Evolutionary conservation across 192 early-diverging fungal species (phyloP).

Genomic region (Coemansia sp.): DNA sequence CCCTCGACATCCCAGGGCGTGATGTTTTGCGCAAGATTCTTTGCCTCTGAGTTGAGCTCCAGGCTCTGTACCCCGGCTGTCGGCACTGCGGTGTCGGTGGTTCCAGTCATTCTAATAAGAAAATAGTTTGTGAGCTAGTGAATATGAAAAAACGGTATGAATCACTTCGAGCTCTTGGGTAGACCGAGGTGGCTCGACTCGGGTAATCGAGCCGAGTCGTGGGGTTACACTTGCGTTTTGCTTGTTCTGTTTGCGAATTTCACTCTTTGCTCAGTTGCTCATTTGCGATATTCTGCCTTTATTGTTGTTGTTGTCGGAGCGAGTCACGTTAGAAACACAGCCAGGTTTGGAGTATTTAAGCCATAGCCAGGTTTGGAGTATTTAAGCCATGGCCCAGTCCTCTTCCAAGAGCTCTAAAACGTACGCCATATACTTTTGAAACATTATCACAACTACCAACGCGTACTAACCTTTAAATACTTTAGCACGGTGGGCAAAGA

Average conservation of each 20-base stretch:
- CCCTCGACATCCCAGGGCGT: conserved; percentile 95
- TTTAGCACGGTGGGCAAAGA: conserved; percentile 49
- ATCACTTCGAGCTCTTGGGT: background rate
- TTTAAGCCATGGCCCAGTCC: background rate
- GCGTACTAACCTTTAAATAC: background rate
- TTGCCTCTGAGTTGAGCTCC: background rate
- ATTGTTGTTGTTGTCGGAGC: background rate
- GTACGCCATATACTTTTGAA: conserved; percentile 11
- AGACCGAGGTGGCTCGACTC: background rate
- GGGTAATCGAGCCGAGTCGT: background rate
- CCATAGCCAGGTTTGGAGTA: background rate
- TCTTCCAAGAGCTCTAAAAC: conserved; percentile 24
- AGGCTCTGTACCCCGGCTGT: conserved; percentile 20
- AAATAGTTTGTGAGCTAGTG: background rate
- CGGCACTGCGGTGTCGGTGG: background rate
- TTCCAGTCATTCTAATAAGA: conserved; percentile 5
- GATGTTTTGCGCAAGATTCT: conserved; percentile 46
- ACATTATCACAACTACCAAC: background rate
- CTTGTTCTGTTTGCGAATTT: background rate
- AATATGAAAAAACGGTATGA: background rate
- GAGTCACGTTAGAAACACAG: background rate
- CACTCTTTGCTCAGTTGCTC: background rate
- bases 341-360: background rate
- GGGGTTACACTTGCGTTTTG: background rate
- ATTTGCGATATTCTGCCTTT: background rate